These are phyloP conservation scores for Scytalidium lignicola DNA, from an alignment of 2,329 filamentous ascomycete species.

Conservation along the genomic window DNA sequence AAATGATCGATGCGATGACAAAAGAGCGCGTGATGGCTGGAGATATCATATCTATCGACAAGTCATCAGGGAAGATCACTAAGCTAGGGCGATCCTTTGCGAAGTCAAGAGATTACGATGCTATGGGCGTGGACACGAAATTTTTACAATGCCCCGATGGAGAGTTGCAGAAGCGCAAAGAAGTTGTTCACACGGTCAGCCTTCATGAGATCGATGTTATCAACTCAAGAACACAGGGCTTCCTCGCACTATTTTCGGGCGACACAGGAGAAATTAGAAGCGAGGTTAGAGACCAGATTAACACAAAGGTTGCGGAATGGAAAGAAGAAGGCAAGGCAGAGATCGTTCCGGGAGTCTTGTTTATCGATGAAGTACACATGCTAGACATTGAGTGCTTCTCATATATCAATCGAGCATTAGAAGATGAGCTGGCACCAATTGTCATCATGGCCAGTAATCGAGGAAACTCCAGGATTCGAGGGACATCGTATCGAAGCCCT, in stretches of 20 bases:
- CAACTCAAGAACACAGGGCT: slow-evolving; percentile 97
- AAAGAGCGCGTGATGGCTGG: slow-evolving; percentile 99
- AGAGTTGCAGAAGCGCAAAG: slow-evolving; percentile 93
- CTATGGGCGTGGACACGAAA: slow-evolving; percentile 97
- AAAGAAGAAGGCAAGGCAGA: slow-evolving; percentile 99
- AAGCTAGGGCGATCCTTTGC: slow-evolving; percentile 95
- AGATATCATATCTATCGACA: slow-evolving; percentile 98
- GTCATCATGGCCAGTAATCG: slow-evolving; percentile 99
- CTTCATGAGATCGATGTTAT: slow-evolving; percentile 99
- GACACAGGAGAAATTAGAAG: slow-evolving; percentile 97
- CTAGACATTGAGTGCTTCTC: slow-evolving; percentile 99
- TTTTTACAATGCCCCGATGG: slow-evolving; percentile 97
- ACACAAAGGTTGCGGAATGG: slow-evolving; percentile 98
- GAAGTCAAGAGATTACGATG: slow-evolving; percentile 94
- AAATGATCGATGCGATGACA: slow-evolving; percentile 99
- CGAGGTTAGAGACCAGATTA: slow-evolving; percentile 97
- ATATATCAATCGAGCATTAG: slow-evolving; percentile 94
- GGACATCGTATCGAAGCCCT: slow-evolving; percentile 87
- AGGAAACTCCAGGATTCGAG: slow-evolving; percentile 84
- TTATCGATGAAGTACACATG: slow-evolving; percentile 99
- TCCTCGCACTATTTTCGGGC: slow-evolving; percentile 93
- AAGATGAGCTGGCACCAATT: slow-evolving; percentile 90
- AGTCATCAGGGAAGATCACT: slow-evolving; percentile 95
- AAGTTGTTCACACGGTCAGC: slow-evolving; percentile 94
- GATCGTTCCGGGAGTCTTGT: slow-evolving; percentile 93